These are phyloP conservation scores for Sporothrix luriei DNA, from an alignment of 2,329 filamentous ascomycete genomes.

Conservation along the genomic window DNA sequence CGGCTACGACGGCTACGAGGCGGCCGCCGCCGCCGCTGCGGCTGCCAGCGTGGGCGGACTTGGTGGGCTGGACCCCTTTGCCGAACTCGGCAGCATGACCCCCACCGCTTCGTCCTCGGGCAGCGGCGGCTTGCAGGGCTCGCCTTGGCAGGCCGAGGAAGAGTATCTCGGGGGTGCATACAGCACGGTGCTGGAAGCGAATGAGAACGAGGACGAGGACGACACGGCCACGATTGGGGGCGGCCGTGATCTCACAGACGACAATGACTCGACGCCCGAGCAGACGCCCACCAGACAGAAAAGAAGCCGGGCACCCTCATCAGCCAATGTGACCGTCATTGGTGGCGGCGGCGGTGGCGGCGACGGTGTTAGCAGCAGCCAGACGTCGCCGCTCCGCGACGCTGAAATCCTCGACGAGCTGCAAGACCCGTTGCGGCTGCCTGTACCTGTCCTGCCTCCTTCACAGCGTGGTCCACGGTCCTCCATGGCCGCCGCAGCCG, in stretches of 20 bases:
- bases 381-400: not conserved
- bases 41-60: constrained; percentile 34
- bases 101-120: not conserved
- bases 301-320: constrained; percentile 25
- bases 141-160: constrained; percentile 31
- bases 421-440: not conserved
- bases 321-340: constrained; percentile 29
- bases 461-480: not conserved
- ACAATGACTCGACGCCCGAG: constrained; percentile 24
- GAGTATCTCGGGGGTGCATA: constrained; percentile 32
- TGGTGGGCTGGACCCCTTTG: constrained; percentile 28
- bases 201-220: constrained; percentile 35
- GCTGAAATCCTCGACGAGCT: not conserved
- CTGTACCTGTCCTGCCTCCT: constrained; percentile 12
- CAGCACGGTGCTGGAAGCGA: constrained; percentile 35
- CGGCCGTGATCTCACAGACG: constrained; percentile 31
- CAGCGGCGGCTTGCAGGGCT: constrained; percentile 7
- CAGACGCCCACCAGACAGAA: constrained; percentile 13
- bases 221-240: constrained; percentile 32
- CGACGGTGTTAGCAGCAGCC: not conserved
- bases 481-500: not conserved
- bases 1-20: constrained; percentile 21
- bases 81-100: constrained; percentile 27
- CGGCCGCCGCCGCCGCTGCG: constrained; percentile 31
- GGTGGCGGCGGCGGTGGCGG: not conserved